Conservation (phyloP, 1,284 basidiomycete species). For the Xanthoconium separans region DNA sequence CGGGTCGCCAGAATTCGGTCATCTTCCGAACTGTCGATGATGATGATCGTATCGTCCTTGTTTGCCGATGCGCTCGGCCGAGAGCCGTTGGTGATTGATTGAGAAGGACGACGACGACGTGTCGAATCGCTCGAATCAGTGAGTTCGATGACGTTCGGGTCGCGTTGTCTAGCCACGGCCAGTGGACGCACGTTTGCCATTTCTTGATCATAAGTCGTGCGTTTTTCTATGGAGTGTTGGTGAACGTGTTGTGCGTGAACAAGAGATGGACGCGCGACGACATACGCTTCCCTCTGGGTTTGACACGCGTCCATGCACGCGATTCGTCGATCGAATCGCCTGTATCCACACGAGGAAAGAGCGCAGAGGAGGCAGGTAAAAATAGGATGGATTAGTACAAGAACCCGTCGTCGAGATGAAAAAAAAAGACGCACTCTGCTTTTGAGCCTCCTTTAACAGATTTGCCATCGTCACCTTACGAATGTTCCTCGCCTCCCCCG, state of each 20-base stretch:
- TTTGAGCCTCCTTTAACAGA: conserved; percentile 21
- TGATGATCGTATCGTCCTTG: conserved; percentile 24
- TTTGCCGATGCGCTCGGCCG: neutral
- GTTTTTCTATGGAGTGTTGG: conserved; percentile 12
- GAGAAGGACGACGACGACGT: conserved; percentile 4
- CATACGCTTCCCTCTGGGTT: conserved; percentile 20
- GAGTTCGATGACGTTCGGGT: conserved; percentile 11
- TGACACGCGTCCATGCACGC: conserved; percentile 15
- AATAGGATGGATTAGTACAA: neutral
- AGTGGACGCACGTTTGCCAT: conserved; percentile 16
- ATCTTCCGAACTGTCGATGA: conserved; percentile 26
- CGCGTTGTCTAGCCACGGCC: conserved; percentile 10
- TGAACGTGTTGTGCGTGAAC: neutral
- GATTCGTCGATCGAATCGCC: conserved; percentile 6
- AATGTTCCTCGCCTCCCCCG: conserved; percentile 7
- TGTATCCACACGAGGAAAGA: neutral
- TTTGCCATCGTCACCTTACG: conserved; percentile 10
- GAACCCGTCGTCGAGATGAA: neutral
- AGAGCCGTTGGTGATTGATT: neutral
- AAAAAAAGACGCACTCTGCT: conserved; percentile 12
- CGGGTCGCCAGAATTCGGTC: neutral
- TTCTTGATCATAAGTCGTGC: conserved; percentile 10
- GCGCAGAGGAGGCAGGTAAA: neutral
- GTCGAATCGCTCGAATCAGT: conserved; percentile 20
- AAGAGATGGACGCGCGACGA: neutral